Base-by-base conservation (phyloP, 768 basidiomycete species). In the Agrocybe praecox region DNA sequence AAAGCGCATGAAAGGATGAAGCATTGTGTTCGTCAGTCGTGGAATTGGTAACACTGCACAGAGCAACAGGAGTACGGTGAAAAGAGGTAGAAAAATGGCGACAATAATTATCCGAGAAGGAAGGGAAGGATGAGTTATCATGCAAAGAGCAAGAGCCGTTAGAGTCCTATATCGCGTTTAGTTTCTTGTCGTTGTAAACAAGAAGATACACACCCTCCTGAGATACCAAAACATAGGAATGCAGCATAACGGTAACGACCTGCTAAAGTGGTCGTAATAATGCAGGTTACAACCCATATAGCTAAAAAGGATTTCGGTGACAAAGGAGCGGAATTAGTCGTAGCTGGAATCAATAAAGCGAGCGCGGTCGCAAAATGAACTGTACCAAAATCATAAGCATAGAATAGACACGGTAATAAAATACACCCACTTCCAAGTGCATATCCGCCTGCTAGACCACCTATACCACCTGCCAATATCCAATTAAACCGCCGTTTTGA, bases 341-440 rank as follows among this genome's bases (percentile, higher is more conserved):
- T 74, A 33, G 77, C 77, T 2, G 85, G 84, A 17, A 88, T 76
- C 19, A 89, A 69, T 9, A 88, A 72, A 4, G 83, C 65, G 6
- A 89, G 75, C 60, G 88, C 84, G 0, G 88, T 88, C 10, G 83
- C 73, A 17, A 85, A 60, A 60, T 88, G 83, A 6, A 86, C 85
- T 63, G 26, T 11, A 45, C 36, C 21, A 50, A 7, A 32, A 49
- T 49, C 24, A 60, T 51, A 49, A 53, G 54, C 48, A 40, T 51
- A 51, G 26, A 44, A 36, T 22, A n/a, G 34, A 4, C 53, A 51
- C n/a, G 17, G 32, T 54, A 21, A 42, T 43, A 18, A 4, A 53
- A 53, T 14, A 4, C 21, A 75, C 82, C 33, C 65, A 88, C 88
- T 64, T 53, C 87, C 87, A 61, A 86, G 86, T 2, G 75, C 69